Percentiles rank a stretch among this genome's conserved stretches.
Evolutionary conservation across 2,329 filamentous ascomycete species (phyloP).

Genomic region (Arthrobotrys pseudoclavata): DNA sequence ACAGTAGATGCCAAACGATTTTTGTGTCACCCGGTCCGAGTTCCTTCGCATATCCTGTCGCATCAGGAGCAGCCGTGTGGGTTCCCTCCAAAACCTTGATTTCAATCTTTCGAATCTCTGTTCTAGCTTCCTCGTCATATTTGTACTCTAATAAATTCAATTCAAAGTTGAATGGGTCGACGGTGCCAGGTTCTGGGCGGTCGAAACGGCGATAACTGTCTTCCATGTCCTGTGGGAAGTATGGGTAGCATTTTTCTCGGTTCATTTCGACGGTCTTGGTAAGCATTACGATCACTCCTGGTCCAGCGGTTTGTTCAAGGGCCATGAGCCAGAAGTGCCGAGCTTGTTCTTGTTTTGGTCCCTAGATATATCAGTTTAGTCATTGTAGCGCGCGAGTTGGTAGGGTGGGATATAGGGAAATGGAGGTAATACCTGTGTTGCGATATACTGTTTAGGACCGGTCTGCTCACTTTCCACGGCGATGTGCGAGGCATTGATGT

Average conservation of each 20-base stretch:
- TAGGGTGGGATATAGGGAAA: background rate
- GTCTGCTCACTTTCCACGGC: slow-evolving; percentile 70
- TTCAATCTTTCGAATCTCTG: slow-evolving; percentile 80
- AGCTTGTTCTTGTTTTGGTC: slow-evolving; percentile 81
- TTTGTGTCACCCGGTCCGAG: slow-evolving; percentile 60
- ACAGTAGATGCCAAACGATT: slow-evolving; percentile 64
- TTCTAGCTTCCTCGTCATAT: slow-evolving; percentile 73
- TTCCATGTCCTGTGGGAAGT: slow-evolving; percentile 78
- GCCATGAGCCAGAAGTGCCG: slow-evolving; percentile 97
- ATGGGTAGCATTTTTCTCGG: slow-evolving; percentile 87
- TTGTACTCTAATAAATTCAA: slow-evolving; percentile 74
- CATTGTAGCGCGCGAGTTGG: background rate
- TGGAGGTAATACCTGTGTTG: slow-evolving; percentile 76
- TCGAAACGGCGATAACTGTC: slow-evolving; percentile 73
- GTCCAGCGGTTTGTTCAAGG: slow-evolving; percentile 80
- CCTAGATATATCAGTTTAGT: slow-evolving; percentile 67
- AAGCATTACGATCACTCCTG: slow-evolving; percentile 91
- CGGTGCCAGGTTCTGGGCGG: slow-evolving; percentile 65
- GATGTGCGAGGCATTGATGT: slow-evolving; percentile 86
- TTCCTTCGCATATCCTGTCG: slow-evolving; percentile 39
- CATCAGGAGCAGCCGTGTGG: slow-evolving; percentile 62
- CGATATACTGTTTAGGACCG: slow-evolving; percentile 79
- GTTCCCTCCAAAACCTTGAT: slow-evolving; percentile 70
- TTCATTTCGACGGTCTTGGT: slow-evolving; percentile 86
- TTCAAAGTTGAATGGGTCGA: slow-evolving; percentile 68